Evolutionary conservation across 2,329 filamentous ascomycete species (phyloP), one percentile per base, ranked within the genome.

Genomic region (Rhinocladiella mackenziei): DNA sequence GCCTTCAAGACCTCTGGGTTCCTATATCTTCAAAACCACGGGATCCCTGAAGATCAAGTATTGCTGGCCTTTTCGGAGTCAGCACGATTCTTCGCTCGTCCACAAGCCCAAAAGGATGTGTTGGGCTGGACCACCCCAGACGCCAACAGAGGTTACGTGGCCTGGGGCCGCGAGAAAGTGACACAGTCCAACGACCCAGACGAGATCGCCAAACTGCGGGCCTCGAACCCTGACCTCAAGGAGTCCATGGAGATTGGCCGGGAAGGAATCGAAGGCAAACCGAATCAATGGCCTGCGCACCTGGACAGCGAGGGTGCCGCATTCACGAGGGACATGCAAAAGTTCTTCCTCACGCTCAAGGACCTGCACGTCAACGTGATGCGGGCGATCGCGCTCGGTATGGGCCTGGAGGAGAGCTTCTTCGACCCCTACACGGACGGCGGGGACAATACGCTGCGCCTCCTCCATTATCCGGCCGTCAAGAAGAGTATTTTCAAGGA

Each of bases 1-100:
- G 89, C 86, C 30, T 94, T 96, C 70, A 84, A 89, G 58, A 83
- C 77, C 1, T 85, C 89, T 2, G 89, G 89, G 45, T 95, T 96
- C 71, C 78, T 96, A 60, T 95, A 95, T 66, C 78, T 94, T 28
- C 82, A 82, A 57, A 86, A 91, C 64, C 82, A 91, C 55, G 78
- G 84, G 29, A 83, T 95, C 48, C 66, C 80, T 0, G 58, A 76
- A 3, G 67, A 75, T 6, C 73, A 75, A 7, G 68, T 88, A 9
- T 63, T 75, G 47, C 65, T 74, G 45, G 75, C 83, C 48, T 94
- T 92, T 62, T 62, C 70, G 50, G 73, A 75, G 44, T 89, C 84
- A 4, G 80, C 81, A 37, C 68, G 71, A 50, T 89, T 91, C 72
- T 92, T 92, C 65, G 64, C 67, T 10, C 78, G 84, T 41, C 70